Base-by-base conservation (phyloP, 208 protist species). In the Leishmania martiniquensis region DNA sequence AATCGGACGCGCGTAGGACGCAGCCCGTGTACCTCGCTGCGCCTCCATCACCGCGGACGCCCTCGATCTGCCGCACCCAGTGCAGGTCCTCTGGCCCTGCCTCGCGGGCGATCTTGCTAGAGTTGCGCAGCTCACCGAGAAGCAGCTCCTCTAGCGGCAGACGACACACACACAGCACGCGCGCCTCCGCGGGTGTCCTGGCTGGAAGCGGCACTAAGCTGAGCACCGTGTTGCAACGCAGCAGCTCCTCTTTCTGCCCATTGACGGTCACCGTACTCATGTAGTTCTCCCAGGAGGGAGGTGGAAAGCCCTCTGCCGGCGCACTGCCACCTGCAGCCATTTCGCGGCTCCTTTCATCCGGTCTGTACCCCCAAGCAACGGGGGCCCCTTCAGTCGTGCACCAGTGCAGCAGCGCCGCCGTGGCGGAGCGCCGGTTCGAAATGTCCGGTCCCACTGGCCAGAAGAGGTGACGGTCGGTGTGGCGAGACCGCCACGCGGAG, bases 121-220 rank as follows among this genome's bases (percentile, higher is more conserved):
- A 80, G 62, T 91, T 80, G 52, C 86, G 82, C 55, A 93, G 69
- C 81, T 93, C 89, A 9, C 82, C 84, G 1, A 93, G 78, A 29
- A 93, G 82, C 32, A 91, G 79, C 80, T 93, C 89, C 78, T 93
- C 89, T 77, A 89, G 66, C 62, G 85, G 83, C 44, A 86, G 66
- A 2, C 66, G 73, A 32, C 75, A 77, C 51, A 87, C 79, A 47
- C 77, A 73, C 51, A 93, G 78, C 49, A 83, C 86, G 4, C 87
- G 85, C 2, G 66, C 37, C 22, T 55, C 71, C 29, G 37, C n/a
- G 0, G 62, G 1, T 39, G 22, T 45, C 20, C 29, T 65, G 10
- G n/a, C 51, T 13, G 34, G 44, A 4, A 70, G 34, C 49, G 59
- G 75, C 32, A 77, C 39, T 22, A 76, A 29, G 34, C 72, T 59